A percentile compares a stretch with the other conserved stretches of the same genome.
Evolutionary conservation across 108 stramenopile species (phyloP).

Genomic region (Cylindrotheca fusiformis): DNA sequence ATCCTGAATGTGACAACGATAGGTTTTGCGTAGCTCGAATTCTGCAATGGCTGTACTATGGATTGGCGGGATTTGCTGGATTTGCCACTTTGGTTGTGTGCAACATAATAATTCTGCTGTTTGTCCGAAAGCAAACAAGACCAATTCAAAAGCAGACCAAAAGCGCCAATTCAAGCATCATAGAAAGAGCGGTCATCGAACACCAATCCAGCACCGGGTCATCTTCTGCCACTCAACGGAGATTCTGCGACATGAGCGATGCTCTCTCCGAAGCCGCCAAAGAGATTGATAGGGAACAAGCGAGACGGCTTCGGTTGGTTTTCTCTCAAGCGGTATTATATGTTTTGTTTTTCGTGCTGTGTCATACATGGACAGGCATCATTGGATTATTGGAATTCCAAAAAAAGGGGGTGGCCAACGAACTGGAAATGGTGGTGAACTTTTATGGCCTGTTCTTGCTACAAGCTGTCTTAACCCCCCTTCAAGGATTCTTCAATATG

Average conservation of each 20-base stretch:
- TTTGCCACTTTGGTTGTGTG: conserved; percentile 3
- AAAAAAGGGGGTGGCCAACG: background rate
- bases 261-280: background rate
- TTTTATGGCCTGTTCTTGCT: background rate
- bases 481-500: conserved; percentile 26
- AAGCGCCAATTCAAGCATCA: background rate
- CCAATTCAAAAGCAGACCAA: background rate
- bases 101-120: conserved; percentile 3
- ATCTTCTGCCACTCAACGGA: background rate
- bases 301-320: background rate
- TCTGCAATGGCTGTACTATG: conserved; percentile 4
- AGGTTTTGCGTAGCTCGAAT: background rate
- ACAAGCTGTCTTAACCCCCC: conserved; percentile 10
- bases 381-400: background rate
- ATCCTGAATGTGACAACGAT: background rate
- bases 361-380: background rate
- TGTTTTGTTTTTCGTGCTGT: background rate
- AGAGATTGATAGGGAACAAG: background rate
- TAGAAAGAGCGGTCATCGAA: background rate
- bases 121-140: background rate
- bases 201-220: background rate
- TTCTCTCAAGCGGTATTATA: background rate
- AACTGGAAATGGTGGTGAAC: background rate
- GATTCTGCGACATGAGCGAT: too few species aligned
- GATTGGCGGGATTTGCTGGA: background rate